Base-by-base conservation (phyloP, 768 basidiomycete genomes). In the Tulasnella sp. region DNA sequence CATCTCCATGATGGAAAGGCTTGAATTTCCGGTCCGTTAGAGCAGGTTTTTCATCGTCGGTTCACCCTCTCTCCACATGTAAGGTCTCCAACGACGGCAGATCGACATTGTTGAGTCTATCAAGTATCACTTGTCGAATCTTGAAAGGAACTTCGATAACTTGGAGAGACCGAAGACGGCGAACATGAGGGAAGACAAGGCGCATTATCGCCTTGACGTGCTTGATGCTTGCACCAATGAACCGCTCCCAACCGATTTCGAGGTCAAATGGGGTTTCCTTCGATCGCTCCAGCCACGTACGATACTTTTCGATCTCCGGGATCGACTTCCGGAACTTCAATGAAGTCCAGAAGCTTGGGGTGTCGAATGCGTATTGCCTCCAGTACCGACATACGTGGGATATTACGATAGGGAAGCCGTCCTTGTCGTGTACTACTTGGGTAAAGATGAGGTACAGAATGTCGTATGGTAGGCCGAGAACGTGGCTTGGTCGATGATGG, bases 151-250 rank as follows among this genome's bases (percentile, higher is more conserved):
- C 61, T 0, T 35, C 4, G 4, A 10, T 35, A 13, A 67, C 29
- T 32, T 35, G 29, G 61, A 67, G 61, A 5, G 61, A 67, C 29
- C 61, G 61, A 4, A 67, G 23, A 15, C 61, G 61, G 0, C 35
- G 61, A 67, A 35, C 29, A 15, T 67, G 61, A 1, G 61, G 61
- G 32, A 67, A 26, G 16, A 67, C 11, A 26, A 67, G 61, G 10
- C 61, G 61, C 61, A 67, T 67, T 26, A 67, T 67, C 13, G 61
- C 61, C 32, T 67, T 67, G 61, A 13, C 61, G 61, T 67, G 61
- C 18, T 67, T 67, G 7, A 67, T 13, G 26, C 61, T 67, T 35
- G 61, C 26, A 35, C 32, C 15, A 0, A 10, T 13, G 26, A 67
- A 67, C 13, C 16, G 61, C 61, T 67, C 2, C 61, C 29, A 67